Evolutionary conservation across 2,329 filamentous ascomycete species (phyloP), one percentile per base, ranked within the genome.

Genomic region (Seiridium unicorne): DNA sequence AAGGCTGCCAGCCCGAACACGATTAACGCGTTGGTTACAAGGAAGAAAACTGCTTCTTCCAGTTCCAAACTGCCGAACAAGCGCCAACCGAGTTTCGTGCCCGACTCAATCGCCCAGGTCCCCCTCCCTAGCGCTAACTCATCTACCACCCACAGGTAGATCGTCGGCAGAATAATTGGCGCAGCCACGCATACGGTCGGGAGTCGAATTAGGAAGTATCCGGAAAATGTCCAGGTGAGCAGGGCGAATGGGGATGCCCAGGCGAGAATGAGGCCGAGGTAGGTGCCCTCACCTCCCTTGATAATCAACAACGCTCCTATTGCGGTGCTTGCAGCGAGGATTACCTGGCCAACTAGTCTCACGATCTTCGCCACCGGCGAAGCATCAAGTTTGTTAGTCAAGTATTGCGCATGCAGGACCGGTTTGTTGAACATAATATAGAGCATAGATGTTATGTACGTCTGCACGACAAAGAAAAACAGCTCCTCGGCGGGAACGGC

Each of bases 401-500:
- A 70, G 51, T 77, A 80, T 36, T 79, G 72, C 0, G 77, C 69
- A 48, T 80, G 76, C 59, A 89, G 80, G 6, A 89, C 77, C 1
- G 86, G 80, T 70, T 89, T 91, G 73, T 82, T 90, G 26, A 88
- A 71, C 1, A 91, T 73, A 8, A 90, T 78, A 67, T 92, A 92
- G 7, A 92, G 70, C 55, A 91, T 74, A 0, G 85, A 82, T 0
- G 89, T 91, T 68, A 86, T 90, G 72, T 90, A 92, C 1, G 89
- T 92, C 73, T 92, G 90, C 32, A 92, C 84, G 26, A 90, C 74
- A 70, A 92, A 92, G 79, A 92, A 92, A 74, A 92, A 92, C 4
- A 92, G 73, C 70, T 92, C 89, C 68, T 92, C 90, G 4, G 82
- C 72, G 0, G 90, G 89, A 18, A 92, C 89, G n/a, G 78, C 76